Base-by-base conservation (phyloP, 2,329 filamentous ascomycete genomes). In the Graphium sp. region DNA sequence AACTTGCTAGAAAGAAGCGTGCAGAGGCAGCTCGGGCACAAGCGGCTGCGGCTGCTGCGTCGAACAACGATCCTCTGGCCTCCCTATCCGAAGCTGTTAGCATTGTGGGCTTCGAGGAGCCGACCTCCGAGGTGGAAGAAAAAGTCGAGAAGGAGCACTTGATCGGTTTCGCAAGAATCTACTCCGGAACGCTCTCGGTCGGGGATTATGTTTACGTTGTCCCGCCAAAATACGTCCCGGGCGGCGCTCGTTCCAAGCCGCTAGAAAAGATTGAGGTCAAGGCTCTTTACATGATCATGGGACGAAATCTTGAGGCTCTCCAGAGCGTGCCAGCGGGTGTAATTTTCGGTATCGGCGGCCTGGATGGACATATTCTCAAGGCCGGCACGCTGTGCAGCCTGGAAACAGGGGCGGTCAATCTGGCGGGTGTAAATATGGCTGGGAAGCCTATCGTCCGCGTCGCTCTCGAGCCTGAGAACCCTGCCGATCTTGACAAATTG, bases 281-380 rank as follows among this genome's bases (percentile, higher is more conserved):
- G 11, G 81, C 81, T 2, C 60, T 98, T 3, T 98, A 98, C 50
- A 74, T 98, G 47, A 71, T 98, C 30, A 98, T 98, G 89, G 89
- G 89, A 18, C 69, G 87, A 33, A 78, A 78, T 33, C 59, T 98
- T 5, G 87, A 95, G 45, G 66, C 76, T 2, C 66, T 98, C 0
- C 66, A 71, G 11, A 78, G 77, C 0, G 87, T 95, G 0, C 87
- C 87, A 5, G 87, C 89, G 1, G 89, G 89, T 24, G 85, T 92
- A 6, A 79, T 98, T 5, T 95, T 98, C 45, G 89, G 89, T 15
- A 89, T 98, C 31, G 83, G 77, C 18, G 89, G 89, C 2, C 67
- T 98, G 2, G 85, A 89, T 44, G 87, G 85, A 11, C 77, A 87
- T 35, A 77, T 98, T n/a, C 63, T 98, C 31, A 98, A 98, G 49